Evolutionary conservation across 2,329 filamentous ascomycete species (phyloP).

Genomic region (Mycosphaerella sp.): DNA sequence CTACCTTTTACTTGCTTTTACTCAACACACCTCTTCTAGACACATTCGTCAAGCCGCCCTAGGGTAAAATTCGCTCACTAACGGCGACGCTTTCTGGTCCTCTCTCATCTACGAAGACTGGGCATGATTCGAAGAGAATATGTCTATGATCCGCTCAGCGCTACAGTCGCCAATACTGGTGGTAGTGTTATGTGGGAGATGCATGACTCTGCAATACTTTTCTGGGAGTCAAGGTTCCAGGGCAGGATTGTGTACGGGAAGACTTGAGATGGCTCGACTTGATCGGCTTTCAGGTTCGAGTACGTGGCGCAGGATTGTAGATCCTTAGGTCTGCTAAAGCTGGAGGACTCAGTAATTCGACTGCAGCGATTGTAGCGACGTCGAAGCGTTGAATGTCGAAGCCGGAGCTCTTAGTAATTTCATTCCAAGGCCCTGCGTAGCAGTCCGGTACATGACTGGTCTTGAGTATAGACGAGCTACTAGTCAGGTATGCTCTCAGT

Average conservation of each 20-base stretch:
- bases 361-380: constrained; percentile 20
- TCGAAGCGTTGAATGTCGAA: constrained; percentile 24
- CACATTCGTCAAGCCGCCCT: constrained; percentile 23
- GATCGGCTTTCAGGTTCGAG: constrained; percentile 24
- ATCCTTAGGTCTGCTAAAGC: constrained; percentile 12
- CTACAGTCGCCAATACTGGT: constrained; percentile 22
- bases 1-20: neutral
- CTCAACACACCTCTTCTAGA: constrained; percentile 1
- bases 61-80: too few relatives aligned
- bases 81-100: constrained; percentile 22
- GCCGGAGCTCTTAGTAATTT: constrained; percentile 17
- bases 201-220: constrained; percentile 24
- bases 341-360: constrained; percentile 21
- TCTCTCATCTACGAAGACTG: constrained; percentile 22
- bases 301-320: constrained; percentile 23
- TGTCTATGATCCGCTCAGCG: constrained; percentile 21
- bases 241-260: constrained; percentile 18
- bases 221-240: constrained; percentile 22
- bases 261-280: constrained; percentile 27
- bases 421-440: neutral
- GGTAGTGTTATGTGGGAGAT: constrained; percentile 25
- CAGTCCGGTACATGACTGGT: too few relatives aligned
- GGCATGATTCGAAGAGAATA: constrained; percentile 24
- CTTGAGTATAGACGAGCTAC: too few relatives aligned
- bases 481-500: too few relatives aligned